A percentile compares a stretch with the other conserved stretches of the same genome.
Evolutionary conservation across 2,329 filamentous ascomycete species (phyloP).

Genomic region (Emergomyces orientalis): DNA sequence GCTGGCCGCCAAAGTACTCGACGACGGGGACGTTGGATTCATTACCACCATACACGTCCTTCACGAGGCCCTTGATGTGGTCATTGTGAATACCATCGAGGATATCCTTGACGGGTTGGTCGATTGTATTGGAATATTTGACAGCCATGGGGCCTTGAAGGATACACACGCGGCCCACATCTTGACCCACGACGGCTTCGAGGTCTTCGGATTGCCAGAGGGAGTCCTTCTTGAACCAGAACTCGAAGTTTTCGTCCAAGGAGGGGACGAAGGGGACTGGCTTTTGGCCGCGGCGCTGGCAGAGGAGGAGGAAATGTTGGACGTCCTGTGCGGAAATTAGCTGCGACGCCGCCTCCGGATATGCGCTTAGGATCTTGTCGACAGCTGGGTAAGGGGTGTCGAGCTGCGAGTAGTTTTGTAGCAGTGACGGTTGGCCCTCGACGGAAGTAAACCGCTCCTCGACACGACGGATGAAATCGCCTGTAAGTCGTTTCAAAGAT

Average conservation of each 20-base stretch:
- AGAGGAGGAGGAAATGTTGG: slow-evolving; percentile 90
- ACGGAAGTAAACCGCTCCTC: slow-evolving; percentile 87
- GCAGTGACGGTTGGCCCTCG: slow-evolving; percentile 62
- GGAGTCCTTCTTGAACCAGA: slow-evolving; percentile 99
- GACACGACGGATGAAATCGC: slow-evolving; percentile 91
- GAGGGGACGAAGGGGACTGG: slow-evolving; percentile 90
- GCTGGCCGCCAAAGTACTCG: slow-evolving; percentile 92
- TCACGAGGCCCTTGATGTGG: slow-evolving; percentile 71
- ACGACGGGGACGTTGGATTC: slow-evolving; percentile 67
- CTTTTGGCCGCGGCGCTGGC: slow-evolving; percentile 87
- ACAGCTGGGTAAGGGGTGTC: slow-evolving; percentile 70
- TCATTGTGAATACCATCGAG: slow-evolving; percentile 80
- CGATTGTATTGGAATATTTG: slow-evolving; percentile 78
- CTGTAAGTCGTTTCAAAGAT: slow-evolving; percentile 72
- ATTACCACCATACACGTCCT: slow-evolving; percentile 70
- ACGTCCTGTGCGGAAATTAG: slow-evolving; percentile 98
- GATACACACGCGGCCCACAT: slow-evolving; percentile 92
- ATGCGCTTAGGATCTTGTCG: slow-evolving; percentile 68
- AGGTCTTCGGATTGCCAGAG: slow-evolving; percentile 98
- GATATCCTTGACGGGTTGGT: slow-evolving; percentile 93
- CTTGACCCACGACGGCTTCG: slow-evolving; percentile 88
- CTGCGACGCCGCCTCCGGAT: slow-evolving; percentile 78
- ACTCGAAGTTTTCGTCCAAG: slow-evolving; percentile 96
- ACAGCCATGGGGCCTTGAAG: slow-evolving; percentile 88
- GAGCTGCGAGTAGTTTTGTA: slow-evolving; percentile 86